A percentile compares a stretch with the other conserved stretches of the same genome.
Evolutionary conservation across 768 basidiomycete species (phyloP).

Genomic region (Trametes cubensis): DNA sequence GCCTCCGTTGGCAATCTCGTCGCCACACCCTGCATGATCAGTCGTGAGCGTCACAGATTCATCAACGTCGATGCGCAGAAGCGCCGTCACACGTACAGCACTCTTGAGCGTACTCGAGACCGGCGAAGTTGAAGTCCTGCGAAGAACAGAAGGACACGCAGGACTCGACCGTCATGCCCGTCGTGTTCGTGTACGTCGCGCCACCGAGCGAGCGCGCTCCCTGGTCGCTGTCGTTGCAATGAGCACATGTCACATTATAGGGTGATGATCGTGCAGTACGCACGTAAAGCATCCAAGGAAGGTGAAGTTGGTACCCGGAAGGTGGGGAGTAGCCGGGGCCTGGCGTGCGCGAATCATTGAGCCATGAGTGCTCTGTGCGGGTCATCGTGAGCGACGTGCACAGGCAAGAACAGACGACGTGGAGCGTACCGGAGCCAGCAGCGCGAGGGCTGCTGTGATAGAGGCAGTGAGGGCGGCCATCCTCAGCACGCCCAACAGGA

Average conservation of each 20-base stretch:
- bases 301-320: constrained; percentile 22
- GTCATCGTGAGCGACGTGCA: not conserved
- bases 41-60: constrained; percentile 3
- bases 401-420: no score
- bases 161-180: constrained; percentile 62
- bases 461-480: constrained; percentile 19
- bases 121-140: constrained; percentile 62
- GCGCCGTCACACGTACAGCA: constrained; percentile 52
- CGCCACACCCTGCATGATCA: constrained; percentile 60
- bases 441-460: constrained; percentile 19
- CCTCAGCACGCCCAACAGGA: constrained; percentile 15
- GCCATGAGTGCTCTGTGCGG: constrained; percentile 13
- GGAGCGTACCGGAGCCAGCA: constrained; percentile 15
- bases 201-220: constrained; percentile 61
- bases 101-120: constrained; percentile 66
- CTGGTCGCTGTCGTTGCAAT: constrained; percentile 49
- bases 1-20: constrained; percentile 50
- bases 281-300: constrained; percentile 29
- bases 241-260: not conserved
- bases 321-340: constrained; percentile 13
- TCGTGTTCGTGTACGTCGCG: constrained; percentile 46
- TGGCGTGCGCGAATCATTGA: constrained; percentile 21
- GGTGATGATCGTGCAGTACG: not conserved
- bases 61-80: constrained; percentile 3
- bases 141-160: constrained; percentile 50